Evolutionary conservation across 177 flowering plant genomes (phyloP), one percentile per base, ranked within the genome.

Genomic region (Vitis hybrid): DNA sequence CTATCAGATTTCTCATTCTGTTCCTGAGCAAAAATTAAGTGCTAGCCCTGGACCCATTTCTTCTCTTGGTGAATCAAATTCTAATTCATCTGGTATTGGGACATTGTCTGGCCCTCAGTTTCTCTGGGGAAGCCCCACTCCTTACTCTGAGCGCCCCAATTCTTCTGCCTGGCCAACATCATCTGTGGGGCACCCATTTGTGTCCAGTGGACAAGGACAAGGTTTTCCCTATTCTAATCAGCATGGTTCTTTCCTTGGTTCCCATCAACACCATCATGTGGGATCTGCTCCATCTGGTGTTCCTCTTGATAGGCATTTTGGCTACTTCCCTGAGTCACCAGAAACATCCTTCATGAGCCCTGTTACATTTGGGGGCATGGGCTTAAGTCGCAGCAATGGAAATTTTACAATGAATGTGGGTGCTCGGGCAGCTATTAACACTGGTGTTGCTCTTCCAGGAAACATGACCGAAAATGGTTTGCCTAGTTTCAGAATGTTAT

Each of bases 271-370:
- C 52, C 91, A 87, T 73, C 98, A 92, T 80, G 97, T 91, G 56
- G 99, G 99, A 73, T 96, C 99, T 76, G 98, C 98, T 74, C 99
- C 99, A 56, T 87, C 98, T 76, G 97, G 92, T 52, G 71, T 79
- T 63, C 92, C 84, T 66, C 78, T 91, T 17, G 93, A 89, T 35
- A 85, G 95, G 79, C 88, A 85, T 58, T 83, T 88, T 61, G 91
- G 93, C 18, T 89, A 75, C 75, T 88, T 89, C 70, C 87, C 93
- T 0, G 97, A 86, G 69, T 95, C 99, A 15, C 92, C 97, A 4
- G 98, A 95, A 67, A 77, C 88, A 65, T 87, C 97, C 56, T 84
- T 82, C 63, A 79, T 79, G 84, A 86, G 71, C 72, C 82, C 84
- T 54, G 81, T 72, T 65, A 63, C 82, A 69, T 79, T 78, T 73